Base-by-base conservation (phyloP, 2,329 filamentous ascomycete genomes). In the Penicillium expansum region DNA sequence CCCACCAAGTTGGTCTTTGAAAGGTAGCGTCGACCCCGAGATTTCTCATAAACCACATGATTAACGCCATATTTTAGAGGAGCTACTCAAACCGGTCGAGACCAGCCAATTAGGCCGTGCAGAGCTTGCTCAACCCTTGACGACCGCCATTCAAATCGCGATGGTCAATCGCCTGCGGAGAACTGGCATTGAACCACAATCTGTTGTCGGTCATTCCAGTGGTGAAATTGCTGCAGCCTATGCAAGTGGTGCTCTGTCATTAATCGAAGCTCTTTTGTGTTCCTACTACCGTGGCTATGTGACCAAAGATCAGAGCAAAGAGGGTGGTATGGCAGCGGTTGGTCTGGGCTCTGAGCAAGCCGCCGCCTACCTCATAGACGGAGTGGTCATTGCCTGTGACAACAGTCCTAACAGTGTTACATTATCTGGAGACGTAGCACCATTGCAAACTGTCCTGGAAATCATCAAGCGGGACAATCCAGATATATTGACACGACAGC, bases 171-270 rank as follows among this genome's bases (percentile, higher is more conserved):
- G 14, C 8, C n/a, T 39, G 18, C 13, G 5, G 5, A 13, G 71
- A 1, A 81, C 74, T 72, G 73, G 72, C 0, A 67, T 82, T 16
- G 52, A 54, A 10, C 79, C 79, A 0, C 47, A 61, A 0, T 71
- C 69, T 3, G 77, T 80, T 0, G 66, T 75, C 1, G 79, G 80
- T 0, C 80, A 82, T 59, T 80, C 78, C 0, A 76, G 71, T 48
- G 80, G 80, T 14, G 80, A 83, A 56, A 80, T 82, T 30, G 78
- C 66, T 4, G 79, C 80, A 3, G 79, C 80, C 0, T 82, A 78
- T 55, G 77, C 79, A 29, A 29, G 27, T 29, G 27, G 27, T 7
- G 27, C 27, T 29, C 27, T 29, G 27, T 29, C 27, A 29, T 29
- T 29, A 29, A 29, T 1, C 67, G 76, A 3, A 75, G 72, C 1